These are phyloP conservation scores for Flueggea neowawraea DNA, from an alignment of 441 rosid species.

Conservation along the genomic window DNA sequence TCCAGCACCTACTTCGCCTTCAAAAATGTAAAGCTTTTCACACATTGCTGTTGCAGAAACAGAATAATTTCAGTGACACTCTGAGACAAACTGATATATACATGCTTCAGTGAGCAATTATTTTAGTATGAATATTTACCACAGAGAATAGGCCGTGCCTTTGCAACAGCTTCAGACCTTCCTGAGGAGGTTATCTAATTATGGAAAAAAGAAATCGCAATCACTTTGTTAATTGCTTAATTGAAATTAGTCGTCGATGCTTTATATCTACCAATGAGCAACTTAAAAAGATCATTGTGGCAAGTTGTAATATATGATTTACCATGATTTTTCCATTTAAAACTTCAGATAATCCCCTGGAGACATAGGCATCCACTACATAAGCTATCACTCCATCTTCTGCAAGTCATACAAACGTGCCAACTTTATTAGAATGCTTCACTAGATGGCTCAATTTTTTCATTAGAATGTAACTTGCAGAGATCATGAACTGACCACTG, in stretches of 20 bases:
- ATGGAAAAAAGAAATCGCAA: conserved; percentile 18
- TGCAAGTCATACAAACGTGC: conserved; percentile 32
- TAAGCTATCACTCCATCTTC: conserved; percentile 40
- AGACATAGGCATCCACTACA: conserved; percentile 69
- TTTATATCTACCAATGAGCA: conserved; percentile 3
- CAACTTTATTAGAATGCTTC: conserved; percentile 5
- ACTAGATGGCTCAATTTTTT: neutral
- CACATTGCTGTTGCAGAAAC: conserved; percentile 62
- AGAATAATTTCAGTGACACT: no score
- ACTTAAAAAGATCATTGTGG: conserved; percentile 1
- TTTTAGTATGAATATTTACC: conserved; percentile 38
- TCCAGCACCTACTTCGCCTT: conserved; percentile 85
- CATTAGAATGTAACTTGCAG: neutral
- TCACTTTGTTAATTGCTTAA: conserved; percentile 16
- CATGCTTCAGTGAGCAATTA: no score
- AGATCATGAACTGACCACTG: conserved; percentile 1
- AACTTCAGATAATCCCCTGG: conserved; percentile 53
- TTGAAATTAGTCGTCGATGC: conserved; percentile 12
- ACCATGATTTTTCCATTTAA: conserved; percentile 74
- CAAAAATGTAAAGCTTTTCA: conserved; percentile 63
- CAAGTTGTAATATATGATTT: conserved; percentile 12
- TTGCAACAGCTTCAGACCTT: conserved; percentile 64
- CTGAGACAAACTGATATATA: no score
- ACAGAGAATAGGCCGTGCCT: conserved; percentile 75
- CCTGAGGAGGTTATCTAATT: conserved; percentile 83